Base-by-base conservation (phyloP, 805 yeast genomes). In the Candida loeiensis region DNA sequence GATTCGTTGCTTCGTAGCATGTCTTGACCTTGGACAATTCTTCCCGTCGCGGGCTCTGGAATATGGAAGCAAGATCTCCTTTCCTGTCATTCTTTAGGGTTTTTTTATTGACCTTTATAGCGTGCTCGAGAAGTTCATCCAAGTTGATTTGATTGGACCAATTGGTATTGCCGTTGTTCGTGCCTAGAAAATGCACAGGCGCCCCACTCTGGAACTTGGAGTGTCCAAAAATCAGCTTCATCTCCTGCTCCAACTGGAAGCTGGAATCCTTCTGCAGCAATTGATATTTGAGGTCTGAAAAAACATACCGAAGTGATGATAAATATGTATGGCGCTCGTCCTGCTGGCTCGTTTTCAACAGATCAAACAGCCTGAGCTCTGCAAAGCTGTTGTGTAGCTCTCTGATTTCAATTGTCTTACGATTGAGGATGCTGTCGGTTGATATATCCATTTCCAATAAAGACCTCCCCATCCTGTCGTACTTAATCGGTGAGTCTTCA, bases 401-500 rank as follows among this genome's bases (percentile, higher is more conserved):
- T 22, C 79, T 53, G 41, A 71, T 72, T 3, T 48, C 50, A 7
- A 81, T 34, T 0, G 61, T 62, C 1, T 50, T 39, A 17, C 89
- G 60, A 54, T 90, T 89, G 6, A 61, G 22, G 9, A 91, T 82
- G 56, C 72, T 63, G n/a, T 64, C 70, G 0, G 88, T 80, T 4
- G 69, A 49, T 1, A 82, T 62, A 56, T 91, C 97, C 11, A 89
- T 53, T 55, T 91, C 98, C 4, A 88, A 54, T 7, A 80, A 61
- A 4, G 82, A 69, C 43, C 77, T 66, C 0, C 89, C 84, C 39
- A 79, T 74, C 43, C 95, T 62, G 1, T 75, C 72, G 42, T 63
- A 71, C 3, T 37, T 44, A 2, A 32, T 32, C 17, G 25, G 19
- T 8, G 4, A 17, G 30, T 6, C 34, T 34, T 11, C n/a, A 4